A percentile compares a stretch with the other conserved stretches of the same genome.
Evolutionary conservation across 352 stramenopile species (phyloP).

Genomic region (Pythium angustatum): DNA sequence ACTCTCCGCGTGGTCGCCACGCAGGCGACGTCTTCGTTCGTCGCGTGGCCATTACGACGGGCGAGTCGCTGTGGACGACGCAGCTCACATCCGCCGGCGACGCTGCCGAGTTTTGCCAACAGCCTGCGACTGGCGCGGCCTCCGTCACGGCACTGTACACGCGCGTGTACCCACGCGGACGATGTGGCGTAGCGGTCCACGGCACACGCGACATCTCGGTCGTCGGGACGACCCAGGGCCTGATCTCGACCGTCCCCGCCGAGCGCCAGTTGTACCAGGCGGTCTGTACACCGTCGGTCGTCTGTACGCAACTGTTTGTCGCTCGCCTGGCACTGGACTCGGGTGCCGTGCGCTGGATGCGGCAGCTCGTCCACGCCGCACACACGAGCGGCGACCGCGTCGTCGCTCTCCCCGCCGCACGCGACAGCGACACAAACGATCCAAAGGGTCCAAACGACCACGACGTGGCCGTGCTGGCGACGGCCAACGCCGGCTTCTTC

Average conservation of each 20-base stretch:
- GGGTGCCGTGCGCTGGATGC: conserved; percentile 21
- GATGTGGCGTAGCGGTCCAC: conserved; percentile 15
- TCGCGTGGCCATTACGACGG: conserved; percentile 19
- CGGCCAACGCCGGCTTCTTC: conserved; percentile 21
- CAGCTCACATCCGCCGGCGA: conserved; percentile 9
- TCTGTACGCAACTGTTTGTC: conserved; percentile 27
- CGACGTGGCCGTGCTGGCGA: conserved; percentile 15
- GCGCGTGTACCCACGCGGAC: conserved; percentile 15
- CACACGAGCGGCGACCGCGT: conserved; percentile 9
- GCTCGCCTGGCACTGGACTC: conserved; percentile 10
- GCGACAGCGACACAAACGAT: too few species aligned
- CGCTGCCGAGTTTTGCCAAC: conserved; percentile 14
- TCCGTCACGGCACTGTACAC: neutral
- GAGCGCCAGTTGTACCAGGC: conserved; percentile 23
- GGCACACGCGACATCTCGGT: conserved; percentile 17
- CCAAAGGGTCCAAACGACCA: too few species aligned
- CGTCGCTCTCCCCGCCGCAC: neutral
- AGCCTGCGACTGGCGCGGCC: neutral
- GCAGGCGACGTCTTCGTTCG: conserved; percentile 34
- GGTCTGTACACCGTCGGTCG: conserved; percentile 10
- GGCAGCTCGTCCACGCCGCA: conserved; percentile 16
- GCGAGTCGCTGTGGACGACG: conserved; percentile 27
- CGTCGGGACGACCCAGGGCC: conserved; percentile 24
- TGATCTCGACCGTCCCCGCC: conserved; percentile 24
- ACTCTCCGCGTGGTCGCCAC: neutral